phyloP scores from a whole-genome alignment of 257 asterid species.

The Ehretia macrophylla region DNA sequence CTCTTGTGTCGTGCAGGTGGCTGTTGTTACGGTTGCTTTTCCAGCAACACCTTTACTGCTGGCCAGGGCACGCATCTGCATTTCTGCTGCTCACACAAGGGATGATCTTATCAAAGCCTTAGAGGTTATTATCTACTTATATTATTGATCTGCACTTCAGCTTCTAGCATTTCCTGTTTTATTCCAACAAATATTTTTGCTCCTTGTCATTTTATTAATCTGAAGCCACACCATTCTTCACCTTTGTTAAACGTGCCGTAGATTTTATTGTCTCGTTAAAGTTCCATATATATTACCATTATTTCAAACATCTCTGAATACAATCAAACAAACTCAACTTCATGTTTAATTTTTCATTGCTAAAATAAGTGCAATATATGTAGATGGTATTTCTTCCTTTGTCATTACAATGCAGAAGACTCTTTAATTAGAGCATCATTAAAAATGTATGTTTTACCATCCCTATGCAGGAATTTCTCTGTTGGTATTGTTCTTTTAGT shows the following conservation, averaged over 20 bases:
- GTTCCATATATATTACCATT: too few relatives aligned
- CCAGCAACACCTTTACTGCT: constrained; percentile 96
- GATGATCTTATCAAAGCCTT: constrained; percentile 92
- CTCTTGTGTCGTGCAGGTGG: constrained; percentile 48
- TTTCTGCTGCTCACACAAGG: constrained; percentile 92
- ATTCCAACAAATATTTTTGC: background rate
- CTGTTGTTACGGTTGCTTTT: constrained; percentile 92
- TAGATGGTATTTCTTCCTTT: too few relatives aligned
- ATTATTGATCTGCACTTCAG: too few relatives aligned
- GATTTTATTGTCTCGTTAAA: background rate
- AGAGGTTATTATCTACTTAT: constrained; percentile 42
- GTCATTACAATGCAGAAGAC: too few relatives aligned
- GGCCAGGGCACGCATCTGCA: constrained; percentile 97
- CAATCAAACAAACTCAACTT: too few relatives aligned
- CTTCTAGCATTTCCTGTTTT: background rate
- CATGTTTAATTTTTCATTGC: too few relatives aligned
- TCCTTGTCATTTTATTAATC: background rate
- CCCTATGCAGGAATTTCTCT: too few relatives aligned
- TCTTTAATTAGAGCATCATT: too few relatives aligned
- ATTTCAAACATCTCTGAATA: too few relatives aligned
- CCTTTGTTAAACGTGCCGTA: background rate
- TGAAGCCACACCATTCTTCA: background rate
- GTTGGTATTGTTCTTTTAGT: too few relatives aligned
- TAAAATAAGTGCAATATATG: too few relatives aligned
- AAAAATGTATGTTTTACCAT: too few relatives aligned